Evolutionary conservation across 2,329 filamentous ascomycete species (phyloP), one percentile per base, ranked within the genome.

Genomic region (Diplodia scrobiculata): DNA sequence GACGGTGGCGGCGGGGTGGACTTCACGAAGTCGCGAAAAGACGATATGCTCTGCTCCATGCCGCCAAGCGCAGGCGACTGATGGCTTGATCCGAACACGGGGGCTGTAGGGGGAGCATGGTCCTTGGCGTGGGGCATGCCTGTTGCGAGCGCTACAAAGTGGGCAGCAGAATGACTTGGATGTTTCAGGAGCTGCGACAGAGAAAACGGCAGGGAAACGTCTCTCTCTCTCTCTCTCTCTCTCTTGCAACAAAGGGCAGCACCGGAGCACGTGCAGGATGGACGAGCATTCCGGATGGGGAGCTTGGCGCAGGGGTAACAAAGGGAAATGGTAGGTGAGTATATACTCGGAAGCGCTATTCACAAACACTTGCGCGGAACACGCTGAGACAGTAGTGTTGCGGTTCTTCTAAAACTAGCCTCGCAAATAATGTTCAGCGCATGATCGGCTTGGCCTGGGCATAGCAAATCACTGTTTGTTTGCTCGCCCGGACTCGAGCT

Each of bases 11-110:
- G 63, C 29, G 64, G 64, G 2, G n/a, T 10, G n/a, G 45, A 45
- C 25, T 13, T 66, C 54, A 66, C 51, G 21, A 66, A 66, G 19
- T 59, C 64, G n/a, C 47, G 29, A 36, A 66, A 66, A 21, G 64
- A 66, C 21, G 54, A 54, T 9, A 60, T 21, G 13, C 13, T 50
- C 47, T 66, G 54, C 13, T 66, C 64, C 47, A 59, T 51, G 34
- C 63, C 53, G 27, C 53, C 63, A 17, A 59, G 51, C 25, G 63
- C 32, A 4, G 27, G 27, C 27, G 13, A 58, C 38, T 38, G 6
- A 9, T 21, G n/a, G 25, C 25, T 25, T 25, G 32, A 10, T 10
- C 19, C 45, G 3, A 51, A 25, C n/a, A 60, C 50, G 25, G 55
- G 38, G 17, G 27, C 38, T 13, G 25, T 34, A 6, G 55, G 41